These are phyloP conservation scores for Lodderomyces margitis DNA, from an alignment of 1,139 yeast species.

Conservation along the genomic window DNA sequence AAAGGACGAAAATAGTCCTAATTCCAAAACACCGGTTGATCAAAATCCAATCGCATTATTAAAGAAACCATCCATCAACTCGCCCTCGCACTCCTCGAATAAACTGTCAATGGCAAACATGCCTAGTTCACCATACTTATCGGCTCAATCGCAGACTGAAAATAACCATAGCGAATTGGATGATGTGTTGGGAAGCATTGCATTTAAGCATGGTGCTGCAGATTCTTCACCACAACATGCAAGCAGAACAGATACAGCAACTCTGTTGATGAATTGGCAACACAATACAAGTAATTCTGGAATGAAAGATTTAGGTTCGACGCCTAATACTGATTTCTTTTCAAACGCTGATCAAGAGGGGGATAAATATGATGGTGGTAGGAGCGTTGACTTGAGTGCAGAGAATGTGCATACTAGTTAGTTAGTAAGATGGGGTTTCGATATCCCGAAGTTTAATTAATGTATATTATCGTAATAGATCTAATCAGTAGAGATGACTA, in stretches of 20 bases:
- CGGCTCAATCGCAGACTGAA: constrained; percentile 6
- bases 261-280: constrained; percentile 33
- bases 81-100: constrained; percentile 18
- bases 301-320: constrained; percentile 23
- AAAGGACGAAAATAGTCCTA: constrained; percentile 42
- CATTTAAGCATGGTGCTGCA: constrained; percentile 9
- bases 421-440: too few relatives aligned
- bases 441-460: neutral
- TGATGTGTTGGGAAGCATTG: constrained; percentile 10
- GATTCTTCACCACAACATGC: constrained; percentile 31
- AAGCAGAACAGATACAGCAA: constrained; percentile 37
- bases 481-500: too few relatives aligned
- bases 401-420: neutral
- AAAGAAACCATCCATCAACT: constrained; percentile 18
- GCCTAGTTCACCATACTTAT: constrained; percentile 41
- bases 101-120: constrained; percentile 30
- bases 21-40: constrained; percentile 36
- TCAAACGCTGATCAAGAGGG: constrained; percentile 11
- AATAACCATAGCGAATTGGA: constrained; percentile 11
- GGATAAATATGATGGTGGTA: neutral
- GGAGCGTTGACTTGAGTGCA: neutral
- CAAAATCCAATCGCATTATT: constrained; percentile 12
- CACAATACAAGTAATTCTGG: constrained; percentile 5
- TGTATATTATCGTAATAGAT: neutral
- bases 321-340: constrained; percentile 36